Base-by-base conservation (phyloP, 352 stramenopile genomes). In the Phytopythium sindhum region DNA sequence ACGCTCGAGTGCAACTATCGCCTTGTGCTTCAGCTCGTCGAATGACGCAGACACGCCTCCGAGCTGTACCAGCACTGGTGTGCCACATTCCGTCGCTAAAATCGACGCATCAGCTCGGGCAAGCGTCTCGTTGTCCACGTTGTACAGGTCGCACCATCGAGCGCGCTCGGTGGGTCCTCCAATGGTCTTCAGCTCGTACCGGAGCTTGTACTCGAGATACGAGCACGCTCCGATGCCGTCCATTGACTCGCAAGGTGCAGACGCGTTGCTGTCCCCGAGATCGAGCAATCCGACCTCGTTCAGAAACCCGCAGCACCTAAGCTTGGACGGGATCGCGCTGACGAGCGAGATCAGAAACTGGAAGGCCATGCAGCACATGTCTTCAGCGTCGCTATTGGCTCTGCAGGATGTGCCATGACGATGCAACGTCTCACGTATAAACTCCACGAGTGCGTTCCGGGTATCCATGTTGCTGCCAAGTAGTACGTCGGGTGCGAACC, bases 321-420 rank as follows among this genome's bases (percentile, higher is more conserved):
- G 63, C 44, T 73, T 70, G 19, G 73, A 66, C 53, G 75, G 75
- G 3, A 84, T 58, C 60, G 75, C 78, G 21, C 73, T 69, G 24
- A 66, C 29, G 12, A 86, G 47, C 17, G 75, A 61, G 6, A 78
- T 57, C 12, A 66, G 44, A 58, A 84, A 37, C 23, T 75, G 65
- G 41, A 81, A 72, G 29, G 60, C 73, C 19, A 84, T 33, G 24
- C 73, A 77, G 44, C 75, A 86, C 21, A 60, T 64, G 42, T 86
- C 77, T 81, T 86, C 77, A 19, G 62, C 52, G 42, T 68, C 54
- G 10, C 64, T 69, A 2, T 67, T 79, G 14, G 64, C 63, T 10
- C 67, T 63, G 41, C 59, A 67, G 31, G 23, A 56, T n/a, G 50
- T 48, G 33, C 62, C 64, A 37, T 82, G 77, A 8, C 56, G 23